These are phyloP conservation scores for Dryas drummondii DNA, from an alignment of 306 rosid genomes.

Conservation along the genomic window DNA sequence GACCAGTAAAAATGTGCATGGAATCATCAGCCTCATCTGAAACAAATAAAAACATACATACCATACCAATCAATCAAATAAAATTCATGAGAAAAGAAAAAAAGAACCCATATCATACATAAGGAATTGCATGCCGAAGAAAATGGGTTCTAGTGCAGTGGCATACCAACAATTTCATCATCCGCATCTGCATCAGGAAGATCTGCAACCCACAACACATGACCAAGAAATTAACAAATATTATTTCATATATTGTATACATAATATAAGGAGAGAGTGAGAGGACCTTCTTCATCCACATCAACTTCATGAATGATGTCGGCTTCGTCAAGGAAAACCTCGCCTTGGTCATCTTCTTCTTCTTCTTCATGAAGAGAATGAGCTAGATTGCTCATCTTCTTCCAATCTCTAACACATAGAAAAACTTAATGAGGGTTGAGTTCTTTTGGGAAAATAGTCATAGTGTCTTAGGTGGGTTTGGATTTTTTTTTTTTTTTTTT, in stretches of 20 bases:
- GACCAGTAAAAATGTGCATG: constrained; percentile 74
- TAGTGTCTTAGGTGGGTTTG: too few relatives aligned
- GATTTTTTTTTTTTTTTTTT: too few relatives aligned
- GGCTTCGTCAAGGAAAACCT: constrained; percentile 44
- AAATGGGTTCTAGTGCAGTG: neutral
- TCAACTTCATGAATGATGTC: constrained; percentile 43
- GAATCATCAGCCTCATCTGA: constrained; percentile 76
- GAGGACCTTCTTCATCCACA: constrained; percentile 47
- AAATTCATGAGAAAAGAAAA: neutral
- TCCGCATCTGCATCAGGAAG: constrained; percentile 47
- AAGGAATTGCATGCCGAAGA: neutral
- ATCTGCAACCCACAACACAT: constrained; percentile 32
- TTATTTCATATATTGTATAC: too few relatives aligned
- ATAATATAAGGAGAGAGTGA: too few relatives aligned
- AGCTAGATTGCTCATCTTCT: constrained; percentile 27
- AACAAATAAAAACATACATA: constrained; percentile 20
- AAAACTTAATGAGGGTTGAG: neutral
- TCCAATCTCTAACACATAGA: neutral
- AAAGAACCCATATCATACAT: neutral
- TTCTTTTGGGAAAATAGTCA: neutral
- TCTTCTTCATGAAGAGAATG: constrained; percentile 36
- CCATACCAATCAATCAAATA: constrained; percentile 9
- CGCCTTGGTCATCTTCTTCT: constrained; percentile 43
- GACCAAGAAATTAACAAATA: neutral
- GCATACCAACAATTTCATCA: constrained; percentile 41